Conservation (phyloP, 1,284 basidiomycete species). For the Cutaneotrichosporon sp. region DNA sequence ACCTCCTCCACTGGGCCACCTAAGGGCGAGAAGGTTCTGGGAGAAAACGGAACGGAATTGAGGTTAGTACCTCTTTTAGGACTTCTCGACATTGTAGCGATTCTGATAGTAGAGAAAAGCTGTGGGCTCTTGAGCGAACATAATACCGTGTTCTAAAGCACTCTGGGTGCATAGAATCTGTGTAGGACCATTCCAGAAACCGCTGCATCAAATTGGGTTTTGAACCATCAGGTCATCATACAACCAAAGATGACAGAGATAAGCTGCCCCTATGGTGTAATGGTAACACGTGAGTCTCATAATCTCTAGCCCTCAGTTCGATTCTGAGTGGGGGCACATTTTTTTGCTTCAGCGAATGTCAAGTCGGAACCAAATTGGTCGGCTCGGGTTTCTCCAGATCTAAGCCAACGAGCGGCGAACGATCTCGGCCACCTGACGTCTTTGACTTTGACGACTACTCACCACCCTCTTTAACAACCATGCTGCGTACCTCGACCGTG, state of each 20-base stretch:
- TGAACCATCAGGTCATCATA: no score
- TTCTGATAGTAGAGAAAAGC: neutral
- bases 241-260: neutral
- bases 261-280: slow-evolving; percentile 15
- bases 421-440: neutral
- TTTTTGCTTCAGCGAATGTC: slow-evolving; percentile 5
- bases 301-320: slow-evolving; percentile 21
- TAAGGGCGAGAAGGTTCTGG: neutral
- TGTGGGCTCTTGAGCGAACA: neutral
- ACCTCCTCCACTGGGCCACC: neutral
- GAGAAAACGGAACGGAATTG: neutral
- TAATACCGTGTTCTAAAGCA: no score
- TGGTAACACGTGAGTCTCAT: slow-evolving; percentile 21
- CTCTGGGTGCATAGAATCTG: no score
- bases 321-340: slow-evolving; percentile 17
- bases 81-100: neutral
- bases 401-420: neutral
- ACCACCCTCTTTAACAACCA: slow-evolving; percentile 1
- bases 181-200: no score
- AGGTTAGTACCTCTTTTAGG: neutral
- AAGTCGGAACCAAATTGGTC: slow-evolving; percentile 13
- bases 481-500: slow-evolving; percentile 22
- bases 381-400: slow-evolving; percentile 1
- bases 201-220: no score
- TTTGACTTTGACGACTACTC: slow-evolving; percentile 6